A percentile compares a stretch with the other conserved stretches of the same genome.
Evolutionary conservation across 495 filamentous ascomycete species (phyloP).

Genomic region (Aspergillus olivimuriae): DNA sequence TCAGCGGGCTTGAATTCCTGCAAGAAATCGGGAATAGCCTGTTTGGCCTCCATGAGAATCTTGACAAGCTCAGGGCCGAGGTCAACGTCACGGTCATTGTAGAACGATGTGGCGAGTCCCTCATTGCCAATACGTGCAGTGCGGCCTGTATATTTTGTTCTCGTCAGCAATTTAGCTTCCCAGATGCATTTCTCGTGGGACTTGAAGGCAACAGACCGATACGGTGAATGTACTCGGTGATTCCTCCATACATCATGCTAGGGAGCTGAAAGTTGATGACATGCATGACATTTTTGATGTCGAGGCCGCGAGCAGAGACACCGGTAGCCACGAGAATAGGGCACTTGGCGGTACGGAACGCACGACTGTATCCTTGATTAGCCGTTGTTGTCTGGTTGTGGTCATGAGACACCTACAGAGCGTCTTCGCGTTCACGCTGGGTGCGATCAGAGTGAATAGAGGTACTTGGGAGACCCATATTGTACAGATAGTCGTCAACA

Average conservation of each 20-base stretch:
- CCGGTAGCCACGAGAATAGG: slow-evolving; percentile 84
- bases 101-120: slow-evolving; percentile 86
- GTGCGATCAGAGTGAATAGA: slow-evolving; percentile 85
- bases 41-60: slow-evolving; percentile 69
- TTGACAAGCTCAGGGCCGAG: slow-evolving; percentile 67
- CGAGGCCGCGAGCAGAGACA: slow-evolving; percentile 82
- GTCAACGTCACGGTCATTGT: slow-evolving; percentile 60
- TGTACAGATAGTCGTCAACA: slow-evolving; percentile 82
- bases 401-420: slow-evolving; percentile 53
- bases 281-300: slow-evolving; percentile 79
- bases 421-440: slow-evolving; percentile 88
- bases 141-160: slow-evolving; percentile 58
- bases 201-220: slow-evolving; percentile 61
- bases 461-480: slow-evolving; percentile 67
- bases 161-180: slow-evolving; percentile 14
- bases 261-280: slow-evolving; percentile 94
- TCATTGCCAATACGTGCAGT: slow-evolving; percentile 89
- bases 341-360: slow-evolving; percentile 65
- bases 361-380: slow-evolving; percentile 43
- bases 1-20: slow-evolving; percentile 52
- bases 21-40: slow-evolving; percentile 79
- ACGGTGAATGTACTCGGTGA: slow-evolving; percentile 88
- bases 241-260: slow-evolving; percentile 63
- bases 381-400: background rate
- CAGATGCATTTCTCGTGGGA: too few relatives aligned